A percentile compares a stretch with the other conserved stretches of the same genome.
Conservation (phyloP, 23 red algal genomes). For the Gracilariopsis chorda region DNA sequence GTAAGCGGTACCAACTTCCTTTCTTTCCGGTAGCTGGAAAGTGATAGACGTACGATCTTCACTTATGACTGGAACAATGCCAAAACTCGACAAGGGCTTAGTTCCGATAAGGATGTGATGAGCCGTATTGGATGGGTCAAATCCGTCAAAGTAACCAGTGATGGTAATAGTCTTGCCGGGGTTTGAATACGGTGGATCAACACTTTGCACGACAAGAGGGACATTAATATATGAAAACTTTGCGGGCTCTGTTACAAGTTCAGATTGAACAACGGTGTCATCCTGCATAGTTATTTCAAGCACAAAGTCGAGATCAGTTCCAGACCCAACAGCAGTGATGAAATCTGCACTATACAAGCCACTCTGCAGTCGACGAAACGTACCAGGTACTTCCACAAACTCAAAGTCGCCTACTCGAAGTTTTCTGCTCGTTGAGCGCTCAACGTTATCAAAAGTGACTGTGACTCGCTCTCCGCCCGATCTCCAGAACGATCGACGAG, state of each 20-base stretch:
- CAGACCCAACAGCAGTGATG: conserved; percentile 5
- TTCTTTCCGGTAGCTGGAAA: background rate
- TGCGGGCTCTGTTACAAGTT: background rate
- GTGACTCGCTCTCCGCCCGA: conserved; percentile 35
- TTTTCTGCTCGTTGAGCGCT: background rate
- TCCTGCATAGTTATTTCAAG: conserved; percentile 1
- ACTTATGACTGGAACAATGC: conserved; percentile 22
- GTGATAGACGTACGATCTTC: conserved; percentile 19
- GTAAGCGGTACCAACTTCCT: conserved; percentile 34
- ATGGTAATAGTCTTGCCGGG: background rate
- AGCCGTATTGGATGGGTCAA: conserved; percentile 26
- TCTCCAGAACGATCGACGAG: background rate
- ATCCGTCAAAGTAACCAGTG: conserved; percentile 51
- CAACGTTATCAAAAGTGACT: conserved; percentile 25
- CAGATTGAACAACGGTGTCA: background rate
- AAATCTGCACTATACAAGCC: conserved; percentile 36
- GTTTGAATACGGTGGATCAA: background rate
- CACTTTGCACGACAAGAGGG: background rate
- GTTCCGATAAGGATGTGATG: conserved; percentile 26
- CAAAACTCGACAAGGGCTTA: conserved; percentile 37
- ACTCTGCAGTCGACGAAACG: conserved; percentile 22
- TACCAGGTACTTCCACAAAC: conserved; percentile 29
- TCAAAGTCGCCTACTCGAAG: conserved; percentile 4
- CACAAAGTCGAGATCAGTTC: conserved; percentile 3
- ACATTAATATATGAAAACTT: conserved; percentile 2